Evolutionary conservation across 208 protist species (phyloP), one percentile per base, ranked within the genome.

Genomic region (Leishmania gerbilli): DNA sequence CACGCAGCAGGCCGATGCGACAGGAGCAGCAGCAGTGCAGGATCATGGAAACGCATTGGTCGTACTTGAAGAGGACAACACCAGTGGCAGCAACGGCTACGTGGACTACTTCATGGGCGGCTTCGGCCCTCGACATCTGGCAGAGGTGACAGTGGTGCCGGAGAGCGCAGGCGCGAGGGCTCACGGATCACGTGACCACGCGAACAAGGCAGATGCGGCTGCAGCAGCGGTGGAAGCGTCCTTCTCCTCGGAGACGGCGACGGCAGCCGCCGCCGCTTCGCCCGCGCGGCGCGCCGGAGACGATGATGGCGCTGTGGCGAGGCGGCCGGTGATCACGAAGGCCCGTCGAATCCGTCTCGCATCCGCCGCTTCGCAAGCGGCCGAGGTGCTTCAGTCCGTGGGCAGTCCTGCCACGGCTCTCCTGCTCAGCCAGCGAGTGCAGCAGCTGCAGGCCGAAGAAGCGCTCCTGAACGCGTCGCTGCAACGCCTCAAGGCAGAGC

Each of bases 371-470:
- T 69, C 79, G 49, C 72, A 86, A 40, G 83, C 86, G 0, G 82
- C 80, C 1, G 82, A 88, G 77, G 77, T 88, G 9, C 76, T 88
- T 24, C 78, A 86, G 47, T 81, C 55, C 13, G 80, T 79, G 21
- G 37, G 71, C 80, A 88, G 76, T 47, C 87, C 87, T 45, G 86
- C 82, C 42, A 77, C 81, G 0, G 86, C 87, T 4, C 71, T 84
- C 7, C 76, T 93, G 37, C 89, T 85, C 77, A 87, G 88, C 49
- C 88, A 92, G 71, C 89, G 88, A 5, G 80, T 94, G 11, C 77
- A 86, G 45, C 81, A 90, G 75, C 86, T 90, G 74, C 87, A 88
- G 9, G 86, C 82, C 7, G 92, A 95, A 81, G 89, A 93, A 81
- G 78, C 80, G 71, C 80, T 95, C 65, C 82, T 95, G 37, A 81